Evolutionary conservation across 805 yeast genomes (phyloP).

Genomic region (Candida saitoana): DNA sequence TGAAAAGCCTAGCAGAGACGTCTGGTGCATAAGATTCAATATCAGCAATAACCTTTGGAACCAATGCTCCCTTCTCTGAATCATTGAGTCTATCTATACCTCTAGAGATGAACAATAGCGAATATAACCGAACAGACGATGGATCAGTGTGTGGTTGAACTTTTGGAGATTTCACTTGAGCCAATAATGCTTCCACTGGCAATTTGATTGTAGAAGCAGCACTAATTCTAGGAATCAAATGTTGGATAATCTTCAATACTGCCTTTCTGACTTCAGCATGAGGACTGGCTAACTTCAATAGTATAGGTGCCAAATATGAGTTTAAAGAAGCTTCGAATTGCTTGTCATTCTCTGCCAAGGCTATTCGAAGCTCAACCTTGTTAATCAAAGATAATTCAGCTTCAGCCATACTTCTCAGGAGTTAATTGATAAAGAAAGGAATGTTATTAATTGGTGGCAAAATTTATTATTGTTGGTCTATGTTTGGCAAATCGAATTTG

Average conservation of each 20-base stretch:
- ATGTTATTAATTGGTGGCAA: conserved; percentile 8
- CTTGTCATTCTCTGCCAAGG: conserved; percentile 64
- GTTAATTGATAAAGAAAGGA: neutral
- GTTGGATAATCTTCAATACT: conserved; percentile 62
- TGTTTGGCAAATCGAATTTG: conserved; percentile 1
- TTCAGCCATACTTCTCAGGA: conserved; percentile 21
- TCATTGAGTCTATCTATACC: conserved; percentile 55
- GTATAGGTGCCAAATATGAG: conserved; percentile 68
- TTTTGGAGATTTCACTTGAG: conserved; percentile 60
- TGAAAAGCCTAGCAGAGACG: conserved; percentile 57
- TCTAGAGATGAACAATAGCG: conserved; percentile 62
- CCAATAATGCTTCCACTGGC: conserved; percentile 60
- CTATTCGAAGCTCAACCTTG: conserved; percentile 78
- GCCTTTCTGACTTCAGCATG: conserved; percentile 62
- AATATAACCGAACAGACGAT: conserved; percentile 53
- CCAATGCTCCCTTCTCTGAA: conserved; percentile 33
- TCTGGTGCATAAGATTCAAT: conserved; percentile 35
- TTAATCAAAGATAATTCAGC: conserved; percentile 60
- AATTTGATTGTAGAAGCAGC: conserved; percentile 51
- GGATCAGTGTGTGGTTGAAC: conserved; percentile 41
- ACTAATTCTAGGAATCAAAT: conserved; percentile 62
- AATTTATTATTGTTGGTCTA: neutral
- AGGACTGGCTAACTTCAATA: conserved; percentile 73
- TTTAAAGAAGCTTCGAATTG: conserved; percentile 60
- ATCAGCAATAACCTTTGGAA: conserved; percentile 46